Percentiles rank a stretch among this genome's conserved stretches.
Conservation (phyloP, 2,329 filamentous ascomycete species). For the Diplodia seriata region DNA sequence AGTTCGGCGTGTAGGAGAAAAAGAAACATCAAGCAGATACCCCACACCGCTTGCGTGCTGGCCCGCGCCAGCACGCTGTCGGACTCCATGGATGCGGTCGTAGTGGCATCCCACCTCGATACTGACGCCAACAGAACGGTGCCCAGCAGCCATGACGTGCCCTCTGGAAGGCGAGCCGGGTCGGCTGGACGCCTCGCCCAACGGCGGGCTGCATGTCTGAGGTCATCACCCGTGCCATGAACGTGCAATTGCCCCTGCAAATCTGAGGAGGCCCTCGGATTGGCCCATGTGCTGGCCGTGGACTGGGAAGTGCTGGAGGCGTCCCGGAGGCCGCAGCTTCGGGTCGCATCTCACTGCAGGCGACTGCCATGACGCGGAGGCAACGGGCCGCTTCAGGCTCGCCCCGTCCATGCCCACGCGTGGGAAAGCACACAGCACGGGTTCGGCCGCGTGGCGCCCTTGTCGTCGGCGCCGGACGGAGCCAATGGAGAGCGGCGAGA, state of each 20-base stretch:
- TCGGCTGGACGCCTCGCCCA: background rate
- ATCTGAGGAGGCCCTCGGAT: background rate
- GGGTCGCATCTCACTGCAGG: constrained; percentile 11
- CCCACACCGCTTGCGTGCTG: constrained; percentile 10
- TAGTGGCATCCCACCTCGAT: too few relatives aligned
- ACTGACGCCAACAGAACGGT: too few relatives aligned
- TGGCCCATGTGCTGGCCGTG: background rate
- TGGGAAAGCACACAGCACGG: background rate
- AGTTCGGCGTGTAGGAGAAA: constrained; percentile 16
- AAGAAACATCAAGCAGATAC: constrained; percentile 13
- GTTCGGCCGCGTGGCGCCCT: background rate
- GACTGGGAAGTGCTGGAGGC: background rate
- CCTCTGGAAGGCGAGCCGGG: background rate
- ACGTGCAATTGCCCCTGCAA: background rate
- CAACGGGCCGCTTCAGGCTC: background rate
- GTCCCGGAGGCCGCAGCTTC: background rate
- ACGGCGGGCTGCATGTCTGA: constrained; percentile 17
- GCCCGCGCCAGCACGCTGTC: background rate
- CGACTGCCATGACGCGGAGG: constrained; percentile 1
- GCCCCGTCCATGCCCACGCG: background rate
- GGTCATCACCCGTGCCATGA: constrained; percentile 6
- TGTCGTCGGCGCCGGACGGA: background rate
- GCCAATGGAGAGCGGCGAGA: background rate
- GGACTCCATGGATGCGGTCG: background rate
- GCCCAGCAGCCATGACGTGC: constrained; percentile 11